These are phyloP conservation scores for Stipa capillata DNA, from an alignment of 176 grass and related monocot genomes.

Conservation along the genomic window DNA sequence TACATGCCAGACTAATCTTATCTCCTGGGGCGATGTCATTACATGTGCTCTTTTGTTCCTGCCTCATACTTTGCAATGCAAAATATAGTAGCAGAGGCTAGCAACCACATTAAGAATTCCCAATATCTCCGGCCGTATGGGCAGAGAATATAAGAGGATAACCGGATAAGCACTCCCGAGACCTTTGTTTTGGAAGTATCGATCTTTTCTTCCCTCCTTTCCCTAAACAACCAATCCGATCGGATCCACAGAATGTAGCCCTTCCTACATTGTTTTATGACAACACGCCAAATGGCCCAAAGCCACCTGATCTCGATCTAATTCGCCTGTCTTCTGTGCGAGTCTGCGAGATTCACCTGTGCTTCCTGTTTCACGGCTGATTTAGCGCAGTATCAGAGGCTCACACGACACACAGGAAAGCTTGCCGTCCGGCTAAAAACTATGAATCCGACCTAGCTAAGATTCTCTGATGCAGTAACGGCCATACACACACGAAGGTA, in stretches of 20 bases:
- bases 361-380: neutral
- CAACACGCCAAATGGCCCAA: neutral
- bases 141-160: neutral
- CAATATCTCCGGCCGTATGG: neutral
- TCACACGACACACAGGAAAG: neutral
- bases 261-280: no score
- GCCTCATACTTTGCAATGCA: neutral
- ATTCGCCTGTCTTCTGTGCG: neutral
- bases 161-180: conserved; percentile 6
- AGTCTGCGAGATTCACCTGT: neutral
- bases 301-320: neutral
- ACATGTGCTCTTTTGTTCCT: neutral
- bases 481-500: neutral
- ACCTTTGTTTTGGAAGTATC: no score
- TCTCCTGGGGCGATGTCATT: neutral
- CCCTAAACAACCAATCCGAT: neutral
- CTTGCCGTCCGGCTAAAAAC: neutral
- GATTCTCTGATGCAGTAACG: neutral
- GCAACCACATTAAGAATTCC: neutral
- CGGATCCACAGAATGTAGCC: neutral
- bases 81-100: neutral
- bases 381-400: no score
- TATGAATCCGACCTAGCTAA: neutral
- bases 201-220: no score
- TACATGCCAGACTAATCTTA: neutral